Base-by-base conservation (phyloP, 768 basidiomycete species). In the Boletus fagicola region DNA sequence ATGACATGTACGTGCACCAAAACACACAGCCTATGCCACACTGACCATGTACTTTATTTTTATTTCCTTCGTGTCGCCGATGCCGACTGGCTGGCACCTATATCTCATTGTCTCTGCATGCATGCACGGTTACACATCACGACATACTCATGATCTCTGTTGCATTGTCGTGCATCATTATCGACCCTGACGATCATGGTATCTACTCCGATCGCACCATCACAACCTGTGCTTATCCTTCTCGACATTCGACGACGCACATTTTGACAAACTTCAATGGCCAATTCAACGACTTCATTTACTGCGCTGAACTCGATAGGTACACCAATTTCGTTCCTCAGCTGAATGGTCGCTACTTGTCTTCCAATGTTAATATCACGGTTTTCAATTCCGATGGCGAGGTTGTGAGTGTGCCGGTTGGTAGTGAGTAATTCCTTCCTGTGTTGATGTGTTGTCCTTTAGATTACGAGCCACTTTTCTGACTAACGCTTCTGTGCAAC, bases 341-440 rank as follows among this genome's bases (percentile, higher is more conserved):
- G 43, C 79, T 85, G 70, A 77, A 81, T 9, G 91, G 88, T 6
- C 79, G 86, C 40, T 94, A 93, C 69, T 75, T 97, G 47, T 84
- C 91, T 1, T 90, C 87, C 3, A 96, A 95, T 64, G 89, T 84
- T 54, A 90, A 95, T 73, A 90, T 96, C 67, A 93, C 92, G 3
- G 66, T 88, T 10, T 59, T 77, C 16, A 78, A 81, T 63, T 63
- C 74, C 40, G 52, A 70, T 15, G 77, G 74, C 15, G 56, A 73
- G 26, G 57, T 57, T 1, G 68, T 72, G 57, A 78, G 71, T 50
- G 73, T 79, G 1, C 79, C 81, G 0, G 68, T 82, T 43, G 82
- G 83, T 20, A 73, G 78, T 77, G 56, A 56, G 75, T 61, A 6
- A 0, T 28, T n/a, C 16, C 9, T 39, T 39, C 16, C 18, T 9